Conservation (phyloP, 768 basidiomycete genomes). For the Clavaria fumosa region DNA sequence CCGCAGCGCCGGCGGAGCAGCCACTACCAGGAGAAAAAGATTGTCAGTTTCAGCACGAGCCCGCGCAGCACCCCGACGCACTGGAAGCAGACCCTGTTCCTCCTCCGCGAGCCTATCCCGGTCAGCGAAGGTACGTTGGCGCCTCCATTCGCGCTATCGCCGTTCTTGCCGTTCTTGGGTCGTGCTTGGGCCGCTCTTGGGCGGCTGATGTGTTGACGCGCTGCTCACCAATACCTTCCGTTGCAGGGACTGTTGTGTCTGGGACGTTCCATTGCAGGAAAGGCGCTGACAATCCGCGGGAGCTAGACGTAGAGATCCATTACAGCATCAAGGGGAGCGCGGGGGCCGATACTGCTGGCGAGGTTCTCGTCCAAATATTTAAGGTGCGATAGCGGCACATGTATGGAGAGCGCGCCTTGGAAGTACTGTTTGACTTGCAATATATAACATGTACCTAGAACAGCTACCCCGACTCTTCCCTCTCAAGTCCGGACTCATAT, state of each 20-base stretch:
- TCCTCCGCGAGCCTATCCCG: slow-evolving; percentile 65
- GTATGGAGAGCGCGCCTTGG: no score
- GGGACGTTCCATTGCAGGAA: slow-evolving; percentile 82
- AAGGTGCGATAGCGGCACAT: slow-evolving; percentile 44
- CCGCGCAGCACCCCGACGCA: slow-evolving; percentile 80
- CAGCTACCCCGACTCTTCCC: no score
- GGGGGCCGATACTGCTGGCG: slow-evolving; percentile 20
- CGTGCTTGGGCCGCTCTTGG: no score
- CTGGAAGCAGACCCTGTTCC: slow-evolving; percentile 92
- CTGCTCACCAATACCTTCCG: background rate
- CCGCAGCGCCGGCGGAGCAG: slow-evolving; percentile 44
- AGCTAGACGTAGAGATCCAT: slow-evolving; percentile 86
- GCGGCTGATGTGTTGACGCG: background rate
- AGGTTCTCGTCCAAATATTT: slow-evolving; percentile 58
- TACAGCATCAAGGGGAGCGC: slow-evolving; percentile 29
- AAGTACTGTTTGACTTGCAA: no score
- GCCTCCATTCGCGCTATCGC: no score
- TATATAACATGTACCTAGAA: no score
- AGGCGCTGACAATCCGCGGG: slow-evolving; percentile 65
- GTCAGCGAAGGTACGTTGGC: slow-evolving; percentile 50
- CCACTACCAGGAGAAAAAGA: slow-evolving; percentile 21
- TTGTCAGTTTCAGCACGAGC: slow-evolving; percentile 81
- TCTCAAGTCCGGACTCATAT: no score
- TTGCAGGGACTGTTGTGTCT: slow-evolving; percentile 49
- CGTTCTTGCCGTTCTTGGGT: no score